Base-by-base conservation (phyloP, 768 basidiomycete species). In the Lactifluus subvellereus region DNA sequence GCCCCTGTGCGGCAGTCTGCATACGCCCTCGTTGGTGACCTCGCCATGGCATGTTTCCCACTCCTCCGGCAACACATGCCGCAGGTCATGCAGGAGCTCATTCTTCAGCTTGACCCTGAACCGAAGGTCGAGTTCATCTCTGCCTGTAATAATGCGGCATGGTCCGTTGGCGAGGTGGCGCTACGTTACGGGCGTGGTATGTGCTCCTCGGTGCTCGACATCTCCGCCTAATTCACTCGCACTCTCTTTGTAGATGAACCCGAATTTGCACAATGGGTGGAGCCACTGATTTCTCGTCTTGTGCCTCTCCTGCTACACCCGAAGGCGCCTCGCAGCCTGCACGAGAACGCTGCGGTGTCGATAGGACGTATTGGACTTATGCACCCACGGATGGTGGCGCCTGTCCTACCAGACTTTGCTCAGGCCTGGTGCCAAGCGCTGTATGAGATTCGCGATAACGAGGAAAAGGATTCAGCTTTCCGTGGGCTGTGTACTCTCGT, bases 381-480 rank as follows among this genome's bases (percentile, higher is more conserved):
- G 79, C 94, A 94, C 71, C 97, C 97, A 0, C 74, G 77, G 20
- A 74, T 91, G 22, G 93, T 98, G 53, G 94, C 96, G 11, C 94
- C 94, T 27, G 87, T 94, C 71, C 77, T 98, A 33, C 82, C 85
- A 0, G 88, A 89, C 67, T 98, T 98, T 74, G 94, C 94, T 5
- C 90, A 92, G 73, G 86, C 90, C 14, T 99, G 97, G 97, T 97
- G 96, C 74, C 91, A 92, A 69, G 94, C 96, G 7, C 77, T 99
- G 58, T 94, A 94, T 72, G 97, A 98, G 75, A 99, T 99, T 73
- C 88, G 97, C 66, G 97, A 99, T 71, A 99, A 98, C 70, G 96
- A 98, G 69, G 97, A 99, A 79, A 99, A 98, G 77, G 97, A 98
- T 71, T 98, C 94, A 22, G 97, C 97, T 6, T 99, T 98, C 85